Conservation (phyloP, 2,329 filamentous ascomycete genomes). For the Tympanopsis confertula region DNA sequence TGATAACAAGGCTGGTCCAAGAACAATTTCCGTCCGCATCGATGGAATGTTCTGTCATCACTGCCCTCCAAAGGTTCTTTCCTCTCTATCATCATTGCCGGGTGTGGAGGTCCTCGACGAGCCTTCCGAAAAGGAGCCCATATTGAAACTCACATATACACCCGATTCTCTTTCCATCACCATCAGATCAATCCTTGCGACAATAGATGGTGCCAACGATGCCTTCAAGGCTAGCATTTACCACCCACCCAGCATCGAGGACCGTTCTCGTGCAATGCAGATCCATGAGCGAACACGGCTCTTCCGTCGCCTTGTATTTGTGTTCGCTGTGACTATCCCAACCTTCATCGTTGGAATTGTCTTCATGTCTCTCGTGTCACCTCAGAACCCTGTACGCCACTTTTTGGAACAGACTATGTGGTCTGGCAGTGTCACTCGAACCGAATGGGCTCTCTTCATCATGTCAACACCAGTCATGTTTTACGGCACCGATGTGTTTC, state of each 20-base stretch:
- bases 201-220: constrained; percentile 32
- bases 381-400: constrained; percentile 27
- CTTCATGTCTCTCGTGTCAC: constrained; percentile 47
- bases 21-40: constrained; percentile 27
- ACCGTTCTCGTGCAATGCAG: constrained; percentile 45
- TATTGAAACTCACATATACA: constrained; percentile 38
- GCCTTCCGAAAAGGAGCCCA: constrained; percentile 30
- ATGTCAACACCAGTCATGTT: constrained; percentile 51
- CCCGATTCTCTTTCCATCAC: constrained; percentile 37
- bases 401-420: constrained; percentile 42
- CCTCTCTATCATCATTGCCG: constrained; percentile 14
- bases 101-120: constrained; percentile 18
- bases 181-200: constrained; percentile 37
- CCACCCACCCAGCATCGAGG: constrained; percentile 47
- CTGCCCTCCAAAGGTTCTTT: constrained; percentile 21
- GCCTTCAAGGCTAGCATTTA: constrained; percentile 37
- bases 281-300: constrained; percentile 37
- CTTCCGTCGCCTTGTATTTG: constrained; percentile 38
- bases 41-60: constrained; percentile 40
- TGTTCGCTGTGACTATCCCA: constrained; percentile 41
- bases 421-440: constrained; percentile 35
- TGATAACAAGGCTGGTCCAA: constrained; percentile 5
- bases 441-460: constrained; percentile 50
- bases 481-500: constrained; percentile 50
- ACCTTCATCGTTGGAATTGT: constrained; percentile 52